These are phyloP conservation scores for Pyrenophora seminiperda DNA, from an alignment of 2,329 filamentous ascomycete species.

Conservation along the genomic window DNA sequence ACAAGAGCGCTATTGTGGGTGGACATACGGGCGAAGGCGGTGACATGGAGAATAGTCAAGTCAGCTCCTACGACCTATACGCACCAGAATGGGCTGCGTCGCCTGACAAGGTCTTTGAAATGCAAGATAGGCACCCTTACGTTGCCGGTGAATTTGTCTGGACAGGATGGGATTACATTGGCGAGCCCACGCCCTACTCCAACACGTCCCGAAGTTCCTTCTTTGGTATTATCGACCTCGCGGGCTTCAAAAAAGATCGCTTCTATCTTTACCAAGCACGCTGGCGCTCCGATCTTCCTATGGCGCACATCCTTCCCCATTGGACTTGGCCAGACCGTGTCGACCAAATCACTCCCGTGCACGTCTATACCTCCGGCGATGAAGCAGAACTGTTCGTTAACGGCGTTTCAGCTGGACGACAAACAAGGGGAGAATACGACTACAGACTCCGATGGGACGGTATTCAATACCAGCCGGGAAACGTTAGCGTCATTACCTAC, in stretches of 20 bases:
- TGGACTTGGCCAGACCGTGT: conserved; percentile 60
- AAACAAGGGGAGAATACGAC: conserved; percentile 42
- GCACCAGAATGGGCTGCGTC: conserved; percentile 54
- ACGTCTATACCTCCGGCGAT: conserved; percentile 59
- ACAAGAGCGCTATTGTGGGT: conserved; percentile 48
- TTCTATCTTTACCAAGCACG: conserved; percentile 62
- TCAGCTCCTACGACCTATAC: conserved; percentile 61
- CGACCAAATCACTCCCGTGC: conserved; percentile 58
- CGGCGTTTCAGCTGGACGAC: conserved; percentile 53
- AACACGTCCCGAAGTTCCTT: conserved; percentile 57
- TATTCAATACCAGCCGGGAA: conserved; percentile 56
- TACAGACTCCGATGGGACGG: conserved; percentile 62
- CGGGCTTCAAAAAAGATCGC: conserved; percentile 62
- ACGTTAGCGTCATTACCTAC: conserved; percentile 56
- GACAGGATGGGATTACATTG: conserved; percentile 59
- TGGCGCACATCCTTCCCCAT: conserved; percentile 62
- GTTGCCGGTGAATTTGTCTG: conserved; percentile 62
- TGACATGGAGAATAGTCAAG: conserved; percentile 45
- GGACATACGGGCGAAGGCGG: conserved; percentile 39
- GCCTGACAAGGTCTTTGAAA: conserved; percentile 59
- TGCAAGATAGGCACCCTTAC: conserved; percentile 56
- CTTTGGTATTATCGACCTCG: conserved; percentile 63
- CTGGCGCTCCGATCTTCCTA: conserved; percentile 56
- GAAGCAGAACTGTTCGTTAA: conserved; percentile 63
- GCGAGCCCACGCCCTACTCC: conserved; percentile 58